Conservation (phyloP, 495 filamentous ascomycete genomes). For the Jackrogersella multiformis region DNA sequence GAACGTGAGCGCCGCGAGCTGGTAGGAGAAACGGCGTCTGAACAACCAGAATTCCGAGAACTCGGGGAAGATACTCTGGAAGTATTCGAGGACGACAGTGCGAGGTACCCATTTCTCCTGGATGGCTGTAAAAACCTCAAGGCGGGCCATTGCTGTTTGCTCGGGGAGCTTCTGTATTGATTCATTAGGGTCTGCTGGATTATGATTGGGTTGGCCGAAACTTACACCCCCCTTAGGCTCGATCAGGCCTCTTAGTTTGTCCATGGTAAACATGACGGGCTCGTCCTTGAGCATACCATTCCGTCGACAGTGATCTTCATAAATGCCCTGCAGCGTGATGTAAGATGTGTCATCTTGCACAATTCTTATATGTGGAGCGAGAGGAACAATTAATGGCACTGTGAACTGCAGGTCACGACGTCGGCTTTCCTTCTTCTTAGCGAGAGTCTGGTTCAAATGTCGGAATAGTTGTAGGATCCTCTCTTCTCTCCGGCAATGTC, state of each 20-base stretch:
- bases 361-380: slow-evolving; percentile 91
- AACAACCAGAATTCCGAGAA: slow-evolving; percentile 98
- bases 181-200: slow-evolving; percentile 17
- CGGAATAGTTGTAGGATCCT: slow-evolving; percentile 96
- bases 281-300: slow-evolving; percentile 91
- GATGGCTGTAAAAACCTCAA: slow-evolving; percentile 90
- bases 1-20: slow-evolving; percentile 94
- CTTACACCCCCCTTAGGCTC: slow-evolving; percentile 72
- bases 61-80: slow-evolving; percentile 86
- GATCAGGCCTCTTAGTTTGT: slow-evolving; percentile 80
- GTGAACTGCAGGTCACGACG: slow-evolving; percentile 95
- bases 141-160: slow-evolving; percentile 70
- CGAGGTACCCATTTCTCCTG: slow-evolving; percentile 89
- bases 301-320: slow-evolving; percentile 91
- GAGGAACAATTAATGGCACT: slow-evolving; percentile 90
- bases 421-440: slow-evolving; percentile 91
- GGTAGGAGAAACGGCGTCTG: slow-evolving; percentile 93
- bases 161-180: slow-evolving; percentile 66
- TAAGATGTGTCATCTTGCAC: slow-evolving; percentile 95
- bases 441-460: slow-evolving; percentile 90
- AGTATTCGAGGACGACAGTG: slow-evolving; percentile 84
- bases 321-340: slow-evolving; percentile 91
- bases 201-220: neutral
- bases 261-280: slow-evolving; percentile 92
- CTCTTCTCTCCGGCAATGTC: slow-evolving; percentile 92